Percentiles rank a stretch among this genome's conserved stretches.
phyloP scores from a whole-genome alignment of 2,329 filamentous ascomycete genomes.

The Myriosclerotinia scirpicola region DNA sequence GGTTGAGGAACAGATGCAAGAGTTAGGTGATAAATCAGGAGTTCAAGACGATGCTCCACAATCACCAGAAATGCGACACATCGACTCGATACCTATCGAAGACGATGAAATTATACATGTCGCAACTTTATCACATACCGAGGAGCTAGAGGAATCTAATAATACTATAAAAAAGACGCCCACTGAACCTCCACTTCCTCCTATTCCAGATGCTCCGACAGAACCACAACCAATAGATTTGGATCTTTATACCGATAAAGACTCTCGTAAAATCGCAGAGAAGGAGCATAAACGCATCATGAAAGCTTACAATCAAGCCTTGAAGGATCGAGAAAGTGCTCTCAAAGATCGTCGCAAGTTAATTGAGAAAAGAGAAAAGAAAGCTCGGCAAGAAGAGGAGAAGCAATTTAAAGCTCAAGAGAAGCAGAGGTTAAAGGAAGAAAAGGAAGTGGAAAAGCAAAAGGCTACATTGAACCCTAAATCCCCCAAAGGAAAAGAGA shows the following conservation, averaged over 20 bases:
- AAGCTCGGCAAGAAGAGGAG: conserved; percentile 44
- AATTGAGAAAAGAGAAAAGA: conserved; percentile 52
- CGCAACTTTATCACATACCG: background rate
- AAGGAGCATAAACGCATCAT: conserved; percentile 63
- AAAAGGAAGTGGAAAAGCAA: conserved; percentile 40
- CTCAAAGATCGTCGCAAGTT: conserved; percentile 63
- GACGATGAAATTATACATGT: conserved; percentile 34
- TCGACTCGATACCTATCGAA: conserved; percentile 46
- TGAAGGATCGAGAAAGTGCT: conserved; percentile 65
- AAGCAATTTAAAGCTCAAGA: conserved; percentile 42
- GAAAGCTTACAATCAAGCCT: conserved; percentile 64
- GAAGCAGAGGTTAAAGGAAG: conserved; percentile 39
- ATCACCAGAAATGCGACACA: conserved; percentile 39
- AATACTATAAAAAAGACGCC: conserved; percentile 16
- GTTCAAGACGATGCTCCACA: conserved; percentile 34
- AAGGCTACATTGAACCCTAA: conserved; percentile 32
- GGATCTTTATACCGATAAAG: conserved; percentile 60
- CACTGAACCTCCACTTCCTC: conserved; percentile 47
- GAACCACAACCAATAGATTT: conserved; percentile 58
- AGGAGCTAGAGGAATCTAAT: background rate
- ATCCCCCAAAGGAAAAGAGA: conserved; percentile 36
- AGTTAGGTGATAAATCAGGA: conserved; percentile 35
- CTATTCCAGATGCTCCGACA: conserved; percentile 52
- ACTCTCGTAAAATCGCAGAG: conserved; percentile 65
- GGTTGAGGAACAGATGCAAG: conserved; percentile 37